Base-by-base conservation (phyloP, 2,329 filamentous ascomycete genomes). In the Calcarisporium arbuscula region DNA sequence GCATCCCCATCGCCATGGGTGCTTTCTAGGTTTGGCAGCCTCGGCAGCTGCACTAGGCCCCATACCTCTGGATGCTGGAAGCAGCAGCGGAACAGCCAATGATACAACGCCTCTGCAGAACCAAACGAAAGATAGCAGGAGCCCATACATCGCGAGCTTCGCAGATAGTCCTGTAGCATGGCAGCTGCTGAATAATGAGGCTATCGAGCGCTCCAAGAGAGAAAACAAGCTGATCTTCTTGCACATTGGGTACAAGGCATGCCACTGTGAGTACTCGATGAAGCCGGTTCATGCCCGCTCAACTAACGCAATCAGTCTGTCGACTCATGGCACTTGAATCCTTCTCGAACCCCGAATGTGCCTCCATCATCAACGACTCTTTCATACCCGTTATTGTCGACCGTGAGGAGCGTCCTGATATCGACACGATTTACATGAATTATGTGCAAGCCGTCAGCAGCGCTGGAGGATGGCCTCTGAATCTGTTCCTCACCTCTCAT, bases 371-470 rank as follows among this genome's bases (percentile, higher is more conserved):
- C 22, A 98, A 96, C 64, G 70, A 81, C 41, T 76, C 78, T 38
- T 98, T 96, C 58, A 78, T 98, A 28, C 90, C 92, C 5, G 80
- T 96, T 56, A 84, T 95, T 49, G 77, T 96, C 51, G 92, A 98
- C 60, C 79, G 89, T 40, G 92, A 98, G 61, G 87, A 95, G 61
- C 80, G 90, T 18, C 90, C 90, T 8, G 89, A 96, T 54, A 79
- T 96, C 44, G 92, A 98, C 54, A 80, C 85, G 42, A 89, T 96
- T 45, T 96, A 96, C 59, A 95, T 95, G 87, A 95, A 95, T 64
- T 98, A 95, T 58, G 82, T 95, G 26, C 88, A 95, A 57, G 90
- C 90, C 2, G 90, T 92, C 9, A 94, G 84, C 39, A 88, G 85
- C 15, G 82, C 77, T 2, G 90, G 88, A 8, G 92, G 92, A 25